Evolutionary conservation across 2,329 filamentous ascomycete genomes (phyloP), one percentile per base, ranked within the genome.

Genomic region (Apiospora koreana): DNA sequence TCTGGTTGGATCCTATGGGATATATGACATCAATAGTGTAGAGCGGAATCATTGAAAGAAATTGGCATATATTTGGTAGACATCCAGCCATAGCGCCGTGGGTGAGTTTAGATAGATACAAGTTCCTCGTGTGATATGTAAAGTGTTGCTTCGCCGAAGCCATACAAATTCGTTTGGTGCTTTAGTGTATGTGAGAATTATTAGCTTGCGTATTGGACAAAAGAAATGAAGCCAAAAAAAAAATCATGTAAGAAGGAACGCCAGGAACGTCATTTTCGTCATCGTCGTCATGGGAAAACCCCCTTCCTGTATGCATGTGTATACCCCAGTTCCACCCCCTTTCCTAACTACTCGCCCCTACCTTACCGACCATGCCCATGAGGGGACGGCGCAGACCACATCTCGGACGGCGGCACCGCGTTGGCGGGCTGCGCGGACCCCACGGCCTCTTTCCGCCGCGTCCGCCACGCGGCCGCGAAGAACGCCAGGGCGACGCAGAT

Each of bases 401-500:
- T 62, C 31, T 62, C 54, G 8, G 54, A 62, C 18, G 18, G 31
- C 10, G 54, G 54, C 9, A 38, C 31, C 21, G 54, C 31, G n/a
- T 62, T 38, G 2, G 54, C 18, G 1, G 31, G 10, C 18, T 6
- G 54, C 18, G 54, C 31, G 4, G 25, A 4, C 10, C 41, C 9
- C 9, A 28, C 31, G 4, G 42, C 65, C 65, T 46, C 42, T 21
- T 67, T 25, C 31, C 65, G 25, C 35, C 31, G 18, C 21, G 54
- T 38, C 28, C 31, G 54, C 54, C 54, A 62, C 9, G 54, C 54
- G 9, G 35, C 70, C 28, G 54, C 54, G 21, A 38, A 62, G 35
- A 75, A 68, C 2, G 66, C 71, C 18, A 73, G 68, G 25, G 72
- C 73, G 38, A 76, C 68, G 38, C 74, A 35, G 18, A 75, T 23